Evolutionary conservation across 306 rosid species (phyloP).

Genomic region (Canavalia ensiformis): DNA sequence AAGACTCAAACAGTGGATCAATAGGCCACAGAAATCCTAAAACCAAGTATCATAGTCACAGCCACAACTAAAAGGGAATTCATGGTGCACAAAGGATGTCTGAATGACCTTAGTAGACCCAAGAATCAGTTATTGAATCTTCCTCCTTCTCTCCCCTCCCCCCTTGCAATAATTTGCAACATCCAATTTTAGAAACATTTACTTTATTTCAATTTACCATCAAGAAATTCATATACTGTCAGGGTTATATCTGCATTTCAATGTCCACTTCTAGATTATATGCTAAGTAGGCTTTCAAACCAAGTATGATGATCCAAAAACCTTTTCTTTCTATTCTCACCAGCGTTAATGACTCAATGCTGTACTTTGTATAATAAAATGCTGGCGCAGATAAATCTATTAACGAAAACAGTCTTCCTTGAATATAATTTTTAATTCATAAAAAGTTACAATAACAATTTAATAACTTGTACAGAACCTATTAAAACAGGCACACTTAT

Average conservation of each 20-base stretch:
- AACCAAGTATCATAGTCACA: background rate
- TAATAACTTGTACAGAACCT: background rate
- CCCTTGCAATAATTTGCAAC: background rate
- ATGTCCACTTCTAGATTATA: constrained; percentile 17
- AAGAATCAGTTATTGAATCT: background rate
- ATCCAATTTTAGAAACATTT: background rate
- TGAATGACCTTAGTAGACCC: constrained; percentile 4
- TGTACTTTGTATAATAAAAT: background rate
- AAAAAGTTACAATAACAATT: background rate
- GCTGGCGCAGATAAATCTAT: constrained; percentile 11
- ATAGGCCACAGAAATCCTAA: background rate
- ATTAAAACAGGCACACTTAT: background rate
- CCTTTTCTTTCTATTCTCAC: background rate
- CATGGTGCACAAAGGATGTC: background rate
- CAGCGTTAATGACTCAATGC: background rate
- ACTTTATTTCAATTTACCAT: constrained; percentile 14
- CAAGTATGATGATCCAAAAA: background rate
- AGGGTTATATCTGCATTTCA: background rate
- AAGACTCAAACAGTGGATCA: background rate
- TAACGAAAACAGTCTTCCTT: constrained; percentile 10
- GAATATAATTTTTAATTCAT: background rate
- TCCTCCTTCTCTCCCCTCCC: background rate
- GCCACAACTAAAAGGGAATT: background rate
- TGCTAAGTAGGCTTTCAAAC: background rate
- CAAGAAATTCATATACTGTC: background rate